phyloP scores from a whole-genome alignment of 192 early-diverging fungal species.

The Oehlia diaphana region DNA sequence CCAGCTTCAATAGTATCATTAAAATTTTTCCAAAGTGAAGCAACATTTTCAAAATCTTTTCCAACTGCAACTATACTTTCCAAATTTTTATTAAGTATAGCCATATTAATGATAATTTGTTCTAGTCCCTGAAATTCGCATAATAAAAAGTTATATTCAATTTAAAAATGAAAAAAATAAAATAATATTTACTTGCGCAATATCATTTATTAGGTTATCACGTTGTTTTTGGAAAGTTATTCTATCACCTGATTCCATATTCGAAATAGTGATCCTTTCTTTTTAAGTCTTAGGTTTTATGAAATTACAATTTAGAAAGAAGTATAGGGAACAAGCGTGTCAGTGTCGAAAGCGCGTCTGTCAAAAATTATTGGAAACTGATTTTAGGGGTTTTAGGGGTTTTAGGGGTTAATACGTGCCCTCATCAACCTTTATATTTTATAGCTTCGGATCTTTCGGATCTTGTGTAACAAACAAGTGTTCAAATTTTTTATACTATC shows the following conservation, averaged over 20 bases:
- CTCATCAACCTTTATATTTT: too few species aligned
- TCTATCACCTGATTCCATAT: constrained; percentile 3
- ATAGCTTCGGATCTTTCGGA: too few species aligned
- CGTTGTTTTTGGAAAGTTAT: constrained; percentile 6
- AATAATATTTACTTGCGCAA: background rate
- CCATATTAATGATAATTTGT: constrained; percentile 49
- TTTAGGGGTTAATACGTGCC: too few species aligned
- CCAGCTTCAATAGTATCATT: constrained; percentile 29
- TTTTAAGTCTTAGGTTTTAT: too few species aligned
- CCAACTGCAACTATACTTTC: constrained; percentile 54
- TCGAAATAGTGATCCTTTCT: background rate
- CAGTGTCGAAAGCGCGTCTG: too few species aligned
- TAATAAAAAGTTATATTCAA: background rate
- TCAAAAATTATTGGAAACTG: too few species aligned
- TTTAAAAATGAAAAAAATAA: background rate
- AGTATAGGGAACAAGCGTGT: too few species aligned
- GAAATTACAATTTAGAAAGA: too few species aligned
- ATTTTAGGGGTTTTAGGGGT: too few species aligned
- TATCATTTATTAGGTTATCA: constrained; percentile 1
- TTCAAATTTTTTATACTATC: too few species aligned
- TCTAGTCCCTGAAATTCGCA: constrained; percentile 36
- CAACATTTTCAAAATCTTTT: constrained; percentile 52
- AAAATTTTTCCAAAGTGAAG: constrained; percentile 51
- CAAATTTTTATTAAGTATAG: constrained; percentile 49
- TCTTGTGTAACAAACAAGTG: too few species aligned